Evolutionary conservation across 257 asterid species (phyloP).

Genomic region (Plectranthus barbatus): DNA sequence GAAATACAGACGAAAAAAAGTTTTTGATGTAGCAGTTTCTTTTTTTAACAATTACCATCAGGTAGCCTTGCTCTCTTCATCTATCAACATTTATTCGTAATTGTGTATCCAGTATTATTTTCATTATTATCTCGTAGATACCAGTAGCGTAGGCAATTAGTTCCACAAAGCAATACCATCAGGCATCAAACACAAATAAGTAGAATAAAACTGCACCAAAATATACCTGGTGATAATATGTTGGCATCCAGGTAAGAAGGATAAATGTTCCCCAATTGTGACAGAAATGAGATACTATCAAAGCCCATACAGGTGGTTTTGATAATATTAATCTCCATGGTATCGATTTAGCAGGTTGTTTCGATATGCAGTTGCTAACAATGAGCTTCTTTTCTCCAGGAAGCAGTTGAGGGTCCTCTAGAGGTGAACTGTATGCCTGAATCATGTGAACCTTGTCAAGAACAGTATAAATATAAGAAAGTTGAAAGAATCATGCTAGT

Average conservation of each 20-base stretch:
- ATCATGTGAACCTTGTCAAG: conserved; percentile 13
- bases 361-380: conserved; percentile 43
- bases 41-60: too few species aligned
- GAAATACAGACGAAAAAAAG: too few species aligned
- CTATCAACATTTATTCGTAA: too few species aligned
- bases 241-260: conserved; percentile 96
- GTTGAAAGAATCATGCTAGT: conserved; percentile 6
- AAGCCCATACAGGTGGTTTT: conserved; percentile 84
- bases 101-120: too few species aligned
- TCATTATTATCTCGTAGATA: too few species aligned
- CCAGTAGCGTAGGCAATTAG: background rate
- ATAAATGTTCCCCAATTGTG: conserved; percentile 97
- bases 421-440: conserved; percentile 85
- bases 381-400: conserved; percentile 73
- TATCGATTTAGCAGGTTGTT: conserved; percentile 71
- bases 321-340: conserved; percentile 84
- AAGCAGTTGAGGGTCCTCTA: conserved; percentile 59
- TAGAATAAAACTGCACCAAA: background rate
- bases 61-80: too few species aligned
- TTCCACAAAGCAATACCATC: too few species aligned
- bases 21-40: too few species aligned
- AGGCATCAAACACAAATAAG: background rate
- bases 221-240: conserved; percentile 83
- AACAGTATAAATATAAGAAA: background rate
- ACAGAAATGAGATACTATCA: conserved; percentile 76